These are phyloP conservation scores for Aspergillus luchuensis DNA, from an alignment of 2,329 filamentous ascomycete species.

Conservation along the genomic window DNA sequence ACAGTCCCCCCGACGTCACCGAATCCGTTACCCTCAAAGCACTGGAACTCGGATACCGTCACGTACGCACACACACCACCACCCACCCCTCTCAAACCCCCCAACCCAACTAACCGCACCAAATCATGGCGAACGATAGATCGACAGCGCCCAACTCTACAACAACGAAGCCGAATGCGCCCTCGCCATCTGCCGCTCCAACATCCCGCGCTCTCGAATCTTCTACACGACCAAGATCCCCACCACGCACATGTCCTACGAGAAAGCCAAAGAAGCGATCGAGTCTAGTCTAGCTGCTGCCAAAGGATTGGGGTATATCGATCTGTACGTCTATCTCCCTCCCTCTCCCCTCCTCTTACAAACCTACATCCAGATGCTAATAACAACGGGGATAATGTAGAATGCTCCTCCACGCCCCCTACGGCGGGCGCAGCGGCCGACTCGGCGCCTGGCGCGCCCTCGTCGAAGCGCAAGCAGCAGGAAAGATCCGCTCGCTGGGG, in stretches of 20 bases:
- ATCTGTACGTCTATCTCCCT: constrained; percentile 50
- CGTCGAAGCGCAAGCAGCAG: constrained; percentile 42
- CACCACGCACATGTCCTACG: constrained; percentile 59
- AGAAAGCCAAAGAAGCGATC: constrained; percentile 65
- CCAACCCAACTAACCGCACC: neutral
- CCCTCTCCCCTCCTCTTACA: too few species aligned
- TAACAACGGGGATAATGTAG: constrained; percentile 19
- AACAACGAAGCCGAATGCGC: constrained; percentile 60
- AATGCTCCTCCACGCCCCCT: constrained; percentile 44
- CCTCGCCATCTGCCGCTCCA: constrained; percentile 54
- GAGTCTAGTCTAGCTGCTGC: constrained; percentile 63
- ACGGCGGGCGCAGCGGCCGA: constrained; percentile 40
- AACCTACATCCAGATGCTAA: neutral
- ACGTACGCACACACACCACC: constrained; percentile 45
- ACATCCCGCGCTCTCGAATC: constrained; percentile 56
- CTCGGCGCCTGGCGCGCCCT: constrained; percentile 45
- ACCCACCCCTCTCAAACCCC: neutral
- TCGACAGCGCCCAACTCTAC: constrained; percentile 62
- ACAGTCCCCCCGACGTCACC: constrained; percentile 58
- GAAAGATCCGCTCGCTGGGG: constrained; percentile 44
- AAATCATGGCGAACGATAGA: constrained; percentile 30
- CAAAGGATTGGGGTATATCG: constrained; percentile 66
- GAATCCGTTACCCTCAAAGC: constrained; percentile 61
- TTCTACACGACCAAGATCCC: constrained; percentile 67
- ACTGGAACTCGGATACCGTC: constrained; percentile 58